A percentile compares a stretch with the other conserved stretches of the same genome.
Evolutionary conservation across 257 asterid species (phyloP).

Genomic region (Rubia yunnanensis): DNA sequence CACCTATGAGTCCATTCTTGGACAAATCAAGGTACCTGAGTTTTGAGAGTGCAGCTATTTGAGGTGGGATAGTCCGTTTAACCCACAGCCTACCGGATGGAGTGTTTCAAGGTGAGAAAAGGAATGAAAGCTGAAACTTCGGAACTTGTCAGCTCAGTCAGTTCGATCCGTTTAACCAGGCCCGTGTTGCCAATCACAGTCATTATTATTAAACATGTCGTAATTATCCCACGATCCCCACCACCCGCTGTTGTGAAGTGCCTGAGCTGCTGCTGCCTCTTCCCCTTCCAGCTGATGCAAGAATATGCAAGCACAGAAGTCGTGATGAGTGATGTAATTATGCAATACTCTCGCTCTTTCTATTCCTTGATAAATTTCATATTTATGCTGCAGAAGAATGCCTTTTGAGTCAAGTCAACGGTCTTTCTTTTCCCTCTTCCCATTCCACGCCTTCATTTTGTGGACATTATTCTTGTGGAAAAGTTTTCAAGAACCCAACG

Average conservation of each 20-base stretch:
- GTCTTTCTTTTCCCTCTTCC: too few species aligned
- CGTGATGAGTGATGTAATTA: too few species aligned
- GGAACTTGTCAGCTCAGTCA: neutral
- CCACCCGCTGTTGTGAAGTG: neutral
- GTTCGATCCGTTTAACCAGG: neutral
- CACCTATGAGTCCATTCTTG: neutral
- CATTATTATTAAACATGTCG: too few species aligned
- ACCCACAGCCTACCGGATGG: too few species aligned
- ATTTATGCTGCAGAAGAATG: too few species aligned
- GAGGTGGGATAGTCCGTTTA: neutral
- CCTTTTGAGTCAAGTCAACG: too few species aligned
- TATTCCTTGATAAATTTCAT: too few species aligned
- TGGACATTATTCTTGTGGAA: too few species aligned
- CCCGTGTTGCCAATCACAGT: neutral
- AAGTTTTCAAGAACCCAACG: too few species aligned
- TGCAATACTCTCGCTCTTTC: too few species aligned
- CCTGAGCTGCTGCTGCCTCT: neutral
- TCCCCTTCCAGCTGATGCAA: neutral
- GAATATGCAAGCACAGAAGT: neutral
- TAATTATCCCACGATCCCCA: neutral
- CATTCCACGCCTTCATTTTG: too few species aligned
- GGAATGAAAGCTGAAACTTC: slow-evolving; percentile 3
- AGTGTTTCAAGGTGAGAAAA: neutral
- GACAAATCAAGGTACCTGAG: neutral
- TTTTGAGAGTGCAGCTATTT: neutral